These are phyloP conservation scores for Candida silvatica DNA, from an alignment of 805 yeast species.

Conservation along the genomic window DNA sequence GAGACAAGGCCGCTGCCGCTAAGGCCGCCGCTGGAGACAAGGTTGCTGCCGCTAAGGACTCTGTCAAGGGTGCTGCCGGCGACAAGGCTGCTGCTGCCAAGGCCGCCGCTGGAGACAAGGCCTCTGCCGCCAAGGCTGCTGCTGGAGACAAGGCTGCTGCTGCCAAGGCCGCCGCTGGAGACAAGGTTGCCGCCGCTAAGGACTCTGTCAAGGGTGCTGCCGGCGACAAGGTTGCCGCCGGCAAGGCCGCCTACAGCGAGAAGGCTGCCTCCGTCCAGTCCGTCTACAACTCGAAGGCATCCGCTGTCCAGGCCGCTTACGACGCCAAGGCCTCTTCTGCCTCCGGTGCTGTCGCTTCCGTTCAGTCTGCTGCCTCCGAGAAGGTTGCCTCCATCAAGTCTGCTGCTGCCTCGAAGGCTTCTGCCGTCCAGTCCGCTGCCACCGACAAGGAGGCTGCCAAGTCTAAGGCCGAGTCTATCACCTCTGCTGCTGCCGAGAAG, in stretches of 20 bases:
- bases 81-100: background rate
- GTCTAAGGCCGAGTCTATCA: no score
- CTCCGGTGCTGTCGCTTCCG: background rate
- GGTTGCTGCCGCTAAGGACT: background rate
- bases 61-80: background rate
- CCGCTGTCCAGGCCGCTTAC: background rate
- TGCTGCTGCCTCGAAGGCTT: background rate
- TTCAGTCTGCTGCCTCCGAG: background rate
- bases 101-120: background rate
- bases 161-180: background rate
- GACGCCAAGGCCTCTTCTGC: background rate
- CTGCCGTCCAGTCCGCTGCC: no score
- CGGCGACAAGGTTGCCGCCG: background rate
- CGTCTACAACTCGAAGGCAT: no score
- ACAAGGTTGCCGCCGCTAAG: background rate
- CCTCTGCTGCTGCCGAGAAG: no score
- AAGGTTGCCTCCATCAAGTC: background rate
- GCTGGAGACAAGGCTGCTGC: background rate
- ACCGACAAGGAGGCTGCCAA: no score
- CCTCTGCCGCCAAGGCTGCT: background rate
- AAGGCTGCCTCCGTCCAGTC: background rate
- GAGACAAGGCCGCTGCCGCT: constrained; percentile 1
- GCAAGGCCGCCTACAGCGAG: background rate
- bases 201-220: background rate
- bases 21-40: background rate